Evolutionary conservation across 306 rosid species (phyloP), one percentile per base, ranked within the genome.

Genomic region (Quercus dentata): DNA sequence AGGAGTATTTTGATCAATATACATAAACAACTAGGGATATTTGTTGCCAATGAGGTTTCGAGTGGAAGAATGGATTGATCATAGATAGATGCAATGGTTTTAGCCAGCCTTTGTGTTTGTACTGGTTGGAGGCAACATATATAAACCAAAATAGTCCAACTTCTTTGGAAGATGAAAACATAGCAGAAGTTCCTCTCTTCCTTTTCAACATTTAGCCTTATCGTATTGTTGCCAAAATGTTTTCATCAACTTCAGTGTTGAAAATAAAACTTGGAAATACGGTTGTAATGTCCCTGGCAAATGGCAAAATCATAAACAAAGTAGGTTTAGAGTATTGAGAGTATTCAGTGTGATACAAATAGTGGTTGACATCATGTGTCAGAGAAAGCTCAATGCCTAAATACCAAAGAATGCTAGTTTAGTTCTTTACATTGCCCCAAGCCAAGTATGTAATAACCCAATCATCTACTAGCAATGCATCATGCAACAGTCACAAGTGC

Each of bases 231-330:
- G 57, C 33, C 62, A 21, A 33, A 51, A n/a, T 38, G 17, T 74
- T 83, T 78, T 92, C 97, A 28, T 83, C 92, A 67, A 90, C 90
- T 87, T 77, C 83, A 2, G 97, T 90, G 87, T 88, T 88, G 88
- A 87, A 92, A 65, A 90, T 84, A 80, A 92, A 92, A 81, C 97
- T 92, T 12, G 94, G 90, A 86, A 86, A 92, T 49, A 84, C 63
- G 1, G 93, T 79, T 57, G 92, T 90, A 75, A 89, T 41, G 62
- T 88, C 90, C 78, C 94, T 90, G 83, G 15, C 71, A 55, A 74
- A 78, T 69, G 54, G 74, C 12, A 55, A 76, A 51, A 46, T 28
- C 61, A 69, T 23, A 69, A 69, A 73, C 55, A 77, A 83, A 65
- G 61, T 14, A 64, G 78, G 73, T 68, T 74, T 57, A 46, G 73